phyloP scores from a whole-genome alignment of 106 monocot genomes.

The Acanthochlamys bracteata region DNA sequence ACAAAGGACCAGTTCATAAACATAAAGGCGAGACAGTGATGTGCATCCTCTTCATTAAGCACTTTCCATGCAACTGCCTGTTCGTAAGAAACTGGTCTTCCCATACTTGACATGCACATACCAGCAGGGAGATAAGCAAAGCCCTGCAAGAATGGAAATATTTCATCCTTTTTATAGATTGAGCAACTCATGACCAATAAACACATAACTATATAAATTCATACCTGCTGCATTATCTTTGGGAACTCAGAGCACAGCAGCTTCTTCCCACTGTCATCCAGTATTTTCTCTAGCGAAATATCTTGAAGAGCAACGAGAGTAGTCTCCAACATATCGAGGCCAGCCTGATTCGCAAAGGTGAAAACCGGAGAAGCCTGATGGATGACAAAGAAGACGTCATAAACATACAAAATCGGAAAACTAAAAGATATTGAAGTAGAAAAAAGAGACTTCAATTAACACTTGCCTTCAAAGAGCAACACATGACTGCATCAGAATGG shows the following conservation, averaged over 20 bases:
- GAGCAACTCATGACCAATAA: no score
- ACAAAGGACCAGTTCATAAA: conserved; percentile 90
- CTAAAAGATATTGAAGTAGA: neutral
- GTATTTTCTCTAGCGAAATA: conserved; percentile 52
- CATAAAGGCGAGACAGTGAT: conserved; percentile 87
- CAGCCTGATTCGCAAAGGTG: conserved; percentile 67
- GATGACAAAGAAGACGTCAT: neutral
- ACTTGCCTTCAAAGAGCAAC: conserved; percentile 74
- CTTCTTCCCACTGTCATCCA: conserved; percentile 59
- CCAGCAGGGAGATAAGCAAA: conserved; percentile 62
- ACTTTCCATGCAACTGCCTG: conserved; percentile 93
- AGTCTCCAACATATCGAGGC: conserved; percentile 84
- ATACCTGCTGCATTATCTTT: conserved; percentile 88
- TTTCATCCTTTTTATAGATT: no score
- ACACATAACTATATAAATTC: neutral
- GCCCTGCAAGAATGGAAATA: conserved; percentile 31
- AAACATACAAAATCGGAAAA: neutral
- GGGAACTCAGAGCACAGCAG: conserved; percentile 53
- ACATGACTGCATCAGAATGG: conserved; percentile 82
- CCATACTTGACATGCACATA: conserved; percentile 84
- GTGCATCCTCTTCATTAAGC: conserved; percentile 47
- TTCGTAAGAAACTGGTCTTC: conserved; percentile 78
- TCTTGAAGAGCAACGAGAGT: conserved; percentile 65
- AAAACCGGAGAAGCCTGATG: conserved; percentile 40
- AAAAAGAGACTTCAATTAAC: neutral